Percentiles rank a stretch among this genome's conserved stretches.
phyloP scores from a whole-genome alignment of 2,329 filamentous ascomycete genomes.

The Colletotrichum liriopes region DNA sequence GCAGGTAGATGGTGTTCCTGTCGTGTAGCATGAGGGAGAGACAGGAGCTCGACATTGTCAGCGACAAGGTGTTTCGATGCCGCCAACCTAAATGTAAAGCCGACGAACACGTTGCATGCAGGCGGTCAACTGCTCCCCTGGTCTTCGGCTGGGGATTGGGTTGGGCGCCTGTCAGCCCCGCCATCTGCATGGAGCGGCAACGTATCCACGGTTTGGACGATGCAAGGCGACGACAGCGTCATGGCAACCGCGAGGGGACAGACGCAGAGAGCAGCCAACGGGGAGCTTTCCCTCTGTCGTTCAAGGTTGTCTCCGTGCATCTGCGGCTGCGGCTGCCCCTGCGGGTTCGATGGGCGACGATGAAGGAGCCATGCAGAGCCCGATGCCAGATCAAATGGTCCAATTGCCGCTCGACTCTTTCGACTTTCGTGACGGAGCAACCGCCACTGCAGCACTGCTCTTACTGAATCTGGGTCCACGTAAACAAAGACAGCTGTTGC shows the following conservation, averaged over 20 bases:
- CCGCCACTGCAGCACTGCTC: slow-evolving; percentile 19
- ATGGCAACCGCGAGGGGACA: slow-evolving; percentile 42
- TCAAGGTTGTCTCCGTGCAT: slow-evolving; percentile 15
- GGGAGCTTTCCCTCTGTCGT: not conserved
- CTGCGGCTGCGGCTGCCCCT: slow-evolving; percentile 22
- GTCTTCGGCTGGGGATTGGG: slow-evolving; percentile 6
- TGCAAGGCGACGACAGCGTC: slow-evolving; percentile 41
- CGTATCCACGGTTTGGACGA: slow-evolving; percentile 25
- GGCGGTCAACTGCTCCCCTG: slow-evolving; percentile 22
- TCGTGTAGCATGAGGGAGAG: slow-evolving; percentile 3
- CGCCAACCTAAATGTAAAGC: not conserved
- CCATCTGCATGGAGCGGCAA: slow-evolving; percentile 38
- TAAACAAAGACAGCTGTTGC: slow-evolving; percentile 40
- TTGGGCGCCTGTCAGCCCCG: slow-evolving; percentile 13
- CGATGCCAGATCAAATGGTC: not conserved
- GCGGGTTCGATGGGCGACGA: slow-evolving; percentile 18
- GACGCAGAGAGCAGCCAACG: slow-evolving; percentile 20
- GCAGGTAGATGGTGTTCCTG: not conserved
- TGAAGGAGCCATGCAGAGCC: slow-evolving; percentile 13
- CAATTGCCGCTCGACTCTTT: not conserved
- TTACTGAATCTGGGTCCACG: slow-evolving; percentile 23
- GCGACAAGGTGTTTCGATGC: not conserved
- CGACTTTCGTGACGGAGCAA: slow-evolving; percentile 7
- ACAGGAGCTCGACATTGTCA: not conserved
- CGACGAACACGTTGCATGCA: slow-evolving; percentile 35